Percentiles rank a stretch among this genome's conserved stretches.
Conservation (phyloP, 345 rosid genomes). For the Linum usitatissimum region DNA sequence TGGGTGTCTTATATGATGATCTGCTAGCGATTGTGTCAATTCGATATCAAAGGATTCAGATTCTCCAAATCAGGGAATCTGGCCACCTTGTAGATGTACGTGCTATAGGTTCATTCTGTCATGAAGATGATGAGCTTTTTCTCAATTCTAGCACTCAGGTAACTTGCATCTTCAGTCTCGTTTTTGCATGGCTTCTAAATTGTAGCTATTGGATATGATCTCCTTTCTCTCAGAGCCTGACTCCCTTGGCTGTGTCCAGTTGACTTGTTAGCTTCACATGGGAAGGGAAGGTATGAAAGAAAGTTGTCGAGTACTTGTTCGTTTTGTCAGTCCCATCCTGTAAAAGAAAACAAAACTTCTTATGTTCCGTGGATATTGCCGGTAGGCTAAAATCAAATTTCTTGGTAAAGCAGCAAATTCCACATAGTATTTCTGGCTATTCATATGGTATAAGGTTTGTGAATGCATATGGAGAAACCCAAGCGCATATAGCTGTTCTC, state of each 20-base stretch:
- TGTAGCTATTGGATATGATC: not conserved
- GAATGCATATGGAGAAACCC: too few relatives aligned
- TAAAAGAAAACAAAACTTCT: too few relatives aligned
- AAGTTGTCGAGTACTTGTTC: too few relatives aligned
- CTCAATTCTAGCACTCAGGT: conserved; percentile 70
- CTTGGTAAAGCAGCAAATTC: too few relatives aligned
- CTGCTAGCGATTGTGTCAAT: conserved; percentile 74
- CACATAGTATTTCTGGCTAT: too few relatives aligned
- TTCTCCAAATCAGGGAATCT: conserved; percentile 84
- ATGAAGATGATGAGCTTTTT: conserved; percentile 88
- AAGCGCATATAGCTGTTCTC: too few relatives aligned
- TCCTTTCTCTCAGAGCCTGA: not conserved
- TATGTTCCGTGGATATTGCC: too few relatives aligned
- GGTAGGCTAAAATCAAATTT: too few relatives aligned
- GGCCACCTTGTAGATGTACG: conserved; percentile 83
- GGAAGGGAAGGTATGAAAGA: not conserved
- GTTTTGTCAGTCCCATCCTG: too few relatives aligned
- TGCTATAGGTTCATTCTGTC: conserved; percentile 76
- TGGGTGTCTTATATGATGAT: conserved; percentile 90
- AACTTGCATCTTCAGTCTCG: conserved; percentile 17
- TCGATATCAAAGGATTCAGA: conserved; percentile 77
- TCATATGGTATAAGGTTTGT: too few relatives aligned
- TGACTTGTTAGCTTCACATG: not conserved
- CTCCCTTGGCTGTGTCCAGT: not conserved
- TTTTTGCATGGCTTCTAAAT: not conserved